These are phyloP conservation scores for Oxytropis ochrocephala DNA, from an alignment of 306 rosid species.

Conservation along the genomic window DNA sequence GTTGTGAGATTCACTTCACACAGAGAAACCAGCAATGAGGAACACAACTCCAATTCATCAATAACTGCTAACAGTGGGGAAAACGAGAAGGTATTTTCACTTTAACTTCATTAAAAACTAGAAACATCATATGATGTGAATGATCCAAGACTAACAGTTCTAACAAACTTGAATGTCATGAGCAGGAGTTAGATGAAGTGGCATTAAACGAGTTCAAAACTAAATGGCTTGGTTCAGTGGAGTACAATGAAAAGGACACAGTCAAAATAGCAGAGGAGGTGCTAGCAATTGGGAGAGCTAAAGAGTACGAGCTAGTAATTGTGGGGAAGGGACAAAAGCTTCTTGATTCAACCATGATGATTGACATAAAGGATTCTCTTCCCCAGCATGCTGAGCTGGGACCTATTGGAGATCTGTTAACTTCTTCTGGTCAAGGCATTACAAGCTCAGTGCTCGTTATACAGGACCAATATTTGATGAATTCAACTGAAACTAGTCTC, in stretches of 20 bases:
- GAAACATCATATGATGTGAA: not conserved
- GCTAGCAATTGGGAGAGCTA: slow-evolving; percentile 9
- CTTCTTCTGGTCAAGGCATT: slow-evolving; percentile 16
- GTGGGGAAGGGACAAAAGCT: slow-evolving; percentile 27
- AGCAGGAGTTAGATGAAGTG: slow-evolving; percentile 30
- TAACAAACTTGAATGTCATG: not conserved
- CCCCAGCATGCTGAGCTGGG: slow-evolving; percentile 28
- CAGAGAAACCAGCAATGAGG: not conserved
- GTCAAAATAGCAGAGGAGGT: slow-evolving; percentile 25
- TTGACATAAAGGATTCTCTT: not conserved
- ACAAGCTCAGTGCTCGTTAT: slow-evolving; percentile 22
- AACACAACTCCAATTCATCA: not conserved
- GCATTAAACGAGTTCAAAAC: slow-evolving; percentile 3
- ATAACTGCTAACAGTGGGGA: not conserved
- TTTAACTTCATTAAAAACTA: not conserved
- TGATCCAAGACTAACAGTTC: not conserved
- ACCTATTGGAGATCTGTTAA: slow-evolving; percentile 23
- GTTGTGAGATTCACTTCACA: slow-evolving; percentile 18
- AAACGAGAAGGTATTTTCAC: slow-evolving; percentile 4
- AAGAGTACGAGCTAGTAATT: slow-evolving; percentile 20
- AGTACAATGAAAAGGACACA: slow-evolving; percentile 20
- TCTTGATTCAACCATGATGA: not conserved
- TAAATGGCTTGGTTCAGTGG: slow-evolving; percentile 19
- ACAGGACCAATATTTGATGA: not conserved
- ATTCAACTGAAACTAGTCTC: not conserved